Conservation (phyloP, 257 asterid species). For the Primulina huaijiensis region DNA sequence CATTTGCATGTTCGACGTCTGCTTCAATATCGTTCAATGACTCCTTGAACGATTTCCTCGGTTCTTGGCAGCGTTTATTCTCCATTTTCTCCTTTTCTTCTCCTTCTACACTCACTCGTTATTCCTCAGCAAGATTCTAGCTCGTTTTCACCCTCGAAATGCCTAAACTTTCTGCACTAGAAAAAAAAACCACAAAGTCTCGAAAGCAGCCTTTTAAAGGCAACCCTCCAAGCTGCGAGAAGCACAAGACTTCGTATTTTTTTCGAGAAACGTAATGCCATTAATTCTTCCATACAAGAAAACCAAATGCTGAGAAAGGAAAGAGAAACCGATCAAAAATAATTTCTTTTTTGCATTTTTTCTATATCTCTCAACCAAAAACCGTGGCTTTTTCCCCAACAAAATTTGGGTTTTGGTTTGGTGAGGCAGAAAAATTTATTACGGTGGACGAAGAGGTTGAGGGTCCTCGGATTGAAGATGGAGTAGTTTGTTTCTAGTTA, state of each 20-base stretch:
- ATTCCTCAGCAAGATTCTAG: constrained; percentile 10
- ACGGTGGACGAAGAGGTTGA: background rate
- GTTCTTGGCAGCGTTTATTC: constrained; percentile 60
- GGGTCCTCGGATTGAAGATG: background rate
- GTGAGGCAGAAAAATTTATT: background rate
- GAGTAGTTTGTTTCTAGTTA: constrained; percentile 32
- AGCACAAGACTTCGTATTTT: constrained; percentile 34
- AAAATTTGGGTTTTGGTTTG: background rate
- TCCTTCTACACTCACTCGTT: background rate
- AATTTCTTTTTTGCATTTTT: too few species aligned
- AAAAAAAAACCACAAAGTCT: constrained; percentile 24
- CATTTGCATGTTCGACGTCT: constrained; percentile 79
- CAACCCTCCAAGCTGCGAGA: constrained; percentile 35
- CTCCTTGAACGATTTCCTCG: constrained; percentile 57
- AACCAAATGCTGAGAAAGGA: constrained; percentile 30
- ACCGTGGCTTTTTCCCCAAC: background rate
- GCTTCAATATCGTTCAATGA: constrained; percentile 66
- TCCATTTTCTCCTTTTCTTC: constrained; percentile 37
- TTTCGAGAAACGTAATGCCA: constrained; percentile 29
- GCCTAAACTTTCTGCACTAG: constrained; percentile 3
- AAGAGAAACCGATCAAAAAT: constrained; percentile 15
- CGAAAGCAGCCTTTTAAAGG: constrained; percentile 22
- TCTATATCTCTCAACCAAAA: background rate
- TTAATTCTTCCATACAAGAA: constrained; percentile 23
- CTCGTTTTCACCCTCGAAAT: constrained; percentile 11